Conservation (phyloP, 805 yeast genomes). For the Ogataea corticis region DNA sequence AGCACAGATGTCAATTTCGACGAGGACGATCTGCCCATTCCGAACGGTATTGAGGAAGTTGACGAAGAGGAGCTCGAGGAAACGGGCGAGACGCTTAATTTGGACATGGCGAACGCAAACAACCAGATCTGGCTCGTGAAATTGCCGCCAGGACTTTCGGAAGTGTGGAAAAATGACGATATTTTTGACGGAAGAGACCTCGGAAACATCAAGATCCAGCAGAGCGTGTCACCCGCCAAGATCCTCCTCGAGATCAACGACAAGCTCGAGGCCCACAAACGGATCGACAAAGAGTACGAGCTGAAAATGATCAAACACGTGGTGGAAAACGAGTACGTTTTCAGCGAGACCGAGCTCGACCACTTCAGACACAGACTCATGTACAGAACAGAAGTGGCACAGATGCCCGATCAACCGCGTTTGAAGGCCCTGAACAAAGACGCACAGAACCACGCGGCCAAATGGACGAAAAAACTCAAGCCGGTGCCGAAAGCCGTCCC, state of each 20-base stretch:
- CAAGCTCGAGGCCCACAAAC: slow-evolving; percentile 44
- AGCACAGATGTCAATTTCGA: slow-evolving; percentile 27
- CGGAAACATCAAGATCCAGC: slow-evolving; percentile 76
- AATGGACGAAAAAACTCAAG: slow-evolving; percentile 32
- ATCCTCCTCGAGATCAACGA: slow-evolving; percentile 62
- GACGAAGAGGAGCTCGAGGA: slow-evolving; percentile 39
- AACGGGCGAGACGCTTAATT: slow-evolving; percentile 69
- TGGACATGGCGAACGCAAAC: slow-evolving; percentile 60
- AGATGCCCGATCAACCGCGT: slow-evolving; percentile 54
- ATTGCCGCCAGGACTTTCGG: slow-evolving; percentile 83
- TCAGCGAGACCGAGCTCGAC: slow-evolving; percentile 79
- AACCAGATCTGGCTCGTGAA: slow-evolving; percentile 92
- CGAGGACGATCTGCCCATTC: slow-evolving; percentile 35
- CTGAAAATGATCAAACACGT: slow-evolving; percentile 72
- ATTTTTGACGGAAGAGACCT: slow-evolving; percentile 70
- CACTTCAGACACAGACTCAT: slow-evolving; percentile 56
- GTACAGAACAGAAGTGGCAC: slow-evolving; percentile 51
- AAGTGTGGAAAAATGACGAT: slow-evolving; percentile 69
- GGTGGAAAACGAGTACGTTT: slow-evolving; percentile 83
- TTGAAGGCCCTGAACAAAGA: slow-evolving; percentile 41
- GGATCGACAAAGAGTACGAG: slow-evolving; percentile 84
- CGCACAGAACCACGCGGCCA: slow-evolving; percentile 34
- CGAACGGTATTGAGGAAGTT: slow-evolving; percentile 37
- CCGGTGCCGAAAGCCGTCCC: slow-evolving; percentile 24
- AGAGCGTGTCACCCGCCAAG: slow-evolving; percentile 36